Conservation (phyloP, 768 basidiomycete species). For the Neoboletus magnificus region DNA sequence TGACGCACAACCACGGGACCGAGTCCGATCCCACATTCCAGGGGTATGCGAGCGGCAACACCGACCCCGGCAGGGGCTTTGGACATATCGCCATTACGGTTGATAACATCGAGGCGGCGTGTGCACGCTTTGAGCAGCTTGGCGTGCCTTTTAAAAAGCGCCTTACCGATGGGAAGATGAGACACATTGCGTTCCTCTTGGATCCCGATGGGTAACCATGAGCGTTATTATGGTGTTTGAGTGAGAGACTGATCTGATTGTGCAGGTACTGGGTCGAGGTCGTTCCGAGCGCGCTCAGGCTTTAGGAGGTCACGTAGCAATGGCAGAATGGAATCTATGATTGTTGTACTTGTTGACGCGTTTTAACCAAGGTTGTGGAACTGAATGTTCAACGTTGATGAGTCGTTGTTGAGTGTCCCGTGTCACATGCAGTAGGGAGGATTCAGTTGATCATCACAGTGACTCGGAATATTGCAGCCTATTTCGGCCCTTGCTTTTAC, state of each 20-base stretch:
- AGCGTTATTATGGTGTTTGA: constrained; percentile 1
- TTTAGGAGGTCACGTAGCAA: constrained; percentile 15
- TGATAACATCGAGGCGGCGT: constrained; percentile 78
- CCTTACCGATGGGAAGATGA: constrained; percentile 84
- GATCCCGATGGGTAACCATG: constrained; percentile 77
- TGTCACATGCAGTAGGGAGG: background rate
- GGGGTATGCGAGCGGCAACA: constrained; percentile 85
- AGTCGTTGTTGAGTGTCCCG: background rate
- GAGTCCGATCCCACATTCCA: constrained; percentile 74
- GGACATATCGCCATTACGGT: constrained; percentile 90
- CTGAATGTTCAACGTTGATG: background rate
- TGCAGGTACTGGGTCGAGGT: constrained; percentile 61
- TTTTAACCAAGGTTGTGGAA: constrained; percentile 3
- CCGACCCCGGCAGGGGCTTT: constrained; percentile 73
- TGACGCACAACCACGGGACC: constrained; percentile 89
- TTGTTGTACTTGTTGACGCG: background rate
- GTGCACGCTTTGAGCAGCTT: constrained; percentile 75
- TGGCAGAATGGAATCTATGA: background rate
- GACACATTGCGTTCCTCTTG: constrained; percentile 75
- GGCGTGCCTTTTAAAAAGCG: constrained; percentile 87
- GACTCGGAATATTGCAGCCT: too few relatives aligned
- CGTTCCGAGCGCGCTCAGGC: constrained; percentile 34
- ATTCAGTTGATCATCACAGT: too few relatives aligned
- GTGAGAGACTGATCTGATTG: background rate
- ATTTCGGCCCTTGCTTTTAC: background rate